A percentile compares a stretch with the other conserved stretches of the same genome.
These are phyloP conservation scores for Marchantia polymorpha DNA, from an alignment of 225 moss, liverwort and hornwort species.

Conservation along the genomic window DNA sequence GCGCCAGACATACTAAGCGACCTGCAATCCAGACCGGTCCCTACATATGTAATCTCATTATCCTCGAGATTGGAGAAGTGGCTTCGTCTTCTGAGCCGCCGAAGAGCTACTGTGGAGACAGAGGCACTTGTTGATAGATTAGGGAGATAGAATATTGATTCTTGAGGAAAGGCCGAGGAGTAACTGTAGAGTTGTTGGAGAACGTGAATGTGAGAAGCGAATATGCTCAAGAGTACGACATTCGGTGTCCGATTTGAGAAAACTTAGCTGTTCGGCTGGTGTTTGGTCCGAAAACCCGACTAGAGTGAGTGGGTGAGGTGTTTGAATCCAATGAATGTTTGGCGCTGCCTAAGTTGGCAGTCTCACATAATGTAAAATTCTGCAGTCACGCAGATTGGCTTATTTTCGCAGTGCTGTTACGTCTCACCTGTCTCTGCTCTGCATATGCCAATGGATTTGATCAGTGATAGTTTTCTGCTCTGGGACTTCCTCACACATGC, in stretches of 20 bases:
- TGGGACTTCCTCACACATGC: too few relatives aligned
- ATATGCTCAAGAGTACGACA: background rate
- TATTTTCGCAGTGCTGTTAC: too few relatives aligned
- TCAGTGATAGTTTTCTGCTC: too few relatives aligned
- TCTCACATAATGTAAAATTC: conserved; percentile 3
- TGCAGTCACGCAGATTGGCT: background rate
- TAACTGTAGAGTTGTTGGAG: background rate
- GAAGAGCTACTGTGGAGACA: conserved; percentile 9
- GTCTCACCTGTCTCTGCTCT: background rate
- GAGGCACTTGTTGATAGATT: conserved; percentile 6
- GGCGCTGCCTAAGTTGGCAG: conserved; percentile 2
- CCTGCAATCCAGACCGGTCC: conserved; percentile 1
- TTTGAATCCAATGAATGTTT: background rate
- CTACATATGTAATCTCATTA: background rate
- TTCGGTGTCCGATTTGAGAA: background rate
- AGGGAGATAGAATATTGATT: background rate
- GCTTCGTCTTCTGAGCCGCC: background rate
- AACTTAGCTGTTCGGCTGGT: conserved; percentile 1
- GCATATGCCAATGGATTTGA: too few relatives aligned
- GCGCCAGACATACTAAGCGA: background rate
- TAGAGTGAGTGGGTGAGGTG: background rate
- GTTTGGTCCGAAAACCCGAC: background rate
- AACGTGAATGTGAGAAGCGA: background rate
- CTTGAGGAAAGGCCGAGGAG: conserved; percentile 10
- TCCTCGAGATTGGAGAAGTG: background rate